These are phyloP conservation scores for Dioscorea cayenensis DNA, from an alignment of 116 monocot species.

Conservation along the genomic window DNA sequence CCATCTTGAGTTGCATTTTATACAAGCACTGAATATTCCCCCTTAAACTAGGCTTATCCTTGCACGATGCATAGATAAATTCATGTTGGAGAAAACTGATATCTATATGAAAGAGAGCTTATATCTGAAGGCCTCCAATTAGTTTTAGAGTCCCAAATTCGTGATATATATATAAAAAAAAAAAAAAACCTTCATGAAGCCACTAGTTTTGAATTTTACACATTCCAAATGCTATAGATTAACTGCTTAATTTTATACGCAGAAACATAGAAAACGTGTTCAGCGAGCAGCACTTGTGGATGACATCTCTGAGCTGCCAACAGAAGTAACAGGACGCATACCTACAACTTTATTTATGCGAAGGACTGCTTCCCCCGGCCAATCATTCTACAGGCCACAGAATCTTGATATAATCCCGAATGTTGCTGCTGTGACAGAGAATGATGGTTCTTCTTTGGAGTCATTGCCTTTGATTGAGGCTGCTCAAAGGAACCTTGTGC, in stretches of 20 bases:
- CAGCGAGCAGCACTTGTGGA: neutral
- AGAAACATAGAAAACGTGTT: constrained; percentile 10
- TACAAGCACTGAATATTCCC: no score
- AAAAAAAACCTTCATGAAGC: neutral
- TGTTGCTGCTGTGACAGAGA: neutral
- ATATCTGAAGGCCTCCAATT: neutral
- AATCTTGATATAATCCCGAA: constrained; percentile 1
- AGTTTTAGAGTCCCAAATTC: neutral
- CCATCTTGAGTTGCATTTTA: no score
- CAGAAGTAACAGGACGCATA: neutral
- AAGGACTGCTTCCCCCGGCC: neutral
- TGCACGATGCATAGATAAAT: no score
- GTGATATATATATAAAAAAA: neutral
- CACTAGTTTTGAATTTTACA: no score
- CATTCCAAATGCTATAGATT: no score
- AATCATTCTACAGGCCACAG: neutral
- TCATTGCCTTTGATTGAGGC: no score
- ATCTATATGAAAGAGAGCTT: no score
- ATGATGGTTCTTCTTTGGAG: neutral
- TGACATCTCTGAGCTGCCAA: neutral
- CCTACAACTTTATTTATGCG: neutral
- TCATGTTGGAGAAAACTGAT: no score
- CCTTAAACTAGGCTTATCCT: no score
- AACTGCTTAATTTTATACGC: neutral
- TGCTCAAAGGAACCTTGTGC: neutral